Evolutionary conservation across 2,329 filamentous ascomycete genomes (phyloP).

Genomic region (Zymoseptoria ardabiliae): DNA sequence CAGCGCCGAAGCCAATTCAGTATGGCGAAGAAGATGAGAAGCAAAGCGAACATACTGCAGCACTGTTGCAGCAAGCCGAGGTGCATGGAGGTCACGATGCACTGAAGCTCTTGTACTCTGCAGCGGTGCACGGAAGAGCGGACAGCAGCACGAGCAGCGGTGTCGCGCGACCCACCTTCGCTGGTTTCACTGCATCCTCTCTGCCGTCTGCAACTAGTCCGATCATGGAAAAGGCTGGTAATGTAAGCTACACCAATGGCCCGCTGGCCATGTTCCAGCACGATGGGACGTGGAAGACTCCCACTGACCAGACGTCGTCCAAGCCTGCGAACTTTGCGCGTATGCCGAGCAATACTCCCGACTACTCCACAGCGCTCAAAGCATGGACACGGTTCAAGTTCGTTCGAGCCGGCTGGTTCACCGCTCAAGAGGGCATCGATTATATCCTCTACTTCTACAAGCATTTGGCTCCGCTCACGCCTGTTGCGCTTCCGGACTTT

Average conservation of each 20-base stretch:
- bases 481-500: constrained; percentile 88
- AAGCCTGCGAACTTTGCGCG: constrained; percentile 6
- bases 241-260: constrained; percentile 15
- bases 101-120: constrained; percentile 83
- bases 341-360: constrained; percentile 27
- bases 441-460: constrained; percentile 97
- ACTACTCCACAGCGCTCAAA: constrained; percentile 59
- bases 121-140: constrained; percentile 49
- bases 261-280: constrained; percentile 17
- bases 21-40: constrained; percentile 48
- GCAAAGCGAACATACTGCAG: constrained; percentile 53
- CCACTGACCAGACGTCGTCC: constrained; percentile 18
- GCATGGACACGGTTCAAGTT: constrained; percentile 92
- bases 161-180: constrained; percentile 19
- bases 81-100: constrained; percentile 91
- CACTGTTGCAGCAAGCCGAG: constrained; percentile 54
- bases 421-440: constrained; percentile 81
- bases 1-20: constrained; percentile 26
- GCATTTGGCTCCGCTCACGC: constrained; percentile 83
- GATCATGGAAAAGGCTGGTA: constrained; percentile 13
- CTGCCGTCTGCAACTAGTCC: constrained; percentile 21
- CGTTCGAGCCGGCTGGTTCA: constrained; percentile 95
- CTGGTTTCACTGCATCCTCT: constrained; percentile 16
- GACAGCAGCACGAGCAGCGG: constrained; percentile 35
- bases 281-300: constrained; percentile 18